These are phyloP conservation scores for Meyerozyma guilliermondii DNA, from an alignment of 1,139 yeast species.

Conservation along the genomic window DNA sequence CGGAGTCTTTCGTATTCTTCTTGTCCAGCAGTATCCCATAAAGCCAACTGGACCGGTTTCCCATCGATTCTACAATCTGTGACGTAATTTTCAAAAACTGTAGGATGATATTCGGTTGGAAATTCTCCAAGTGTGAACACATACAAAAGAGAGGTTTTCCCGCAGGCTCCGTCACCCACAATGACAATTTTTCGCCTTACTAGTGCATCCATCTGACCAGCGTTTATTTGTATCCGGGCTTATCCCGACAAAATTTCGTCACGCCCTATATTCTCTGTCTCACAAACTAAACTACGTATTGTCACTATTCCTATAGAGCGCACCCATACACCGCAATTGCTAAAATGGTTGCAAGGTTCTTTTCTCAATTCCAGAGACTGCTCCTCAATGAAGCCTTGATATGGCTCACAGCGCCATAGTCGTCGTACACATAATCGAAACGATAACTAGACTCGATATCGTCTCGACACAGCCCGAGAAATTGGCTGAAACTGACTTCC, in stretches of 20 bases:
- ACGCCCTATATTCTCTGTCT: too few relatives aligned
- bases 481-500: slow-evolving; percentile 36
- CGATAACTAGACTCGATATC: slow-evolving; percentile 17
- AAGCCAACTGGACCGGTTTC: slow-evolving; percentile 78
- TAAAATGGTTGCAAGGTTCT: not conserved
- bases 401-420: slow-evolving; percentile 42
- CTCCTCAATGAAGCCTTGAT: slow-evolving; percentile 21
- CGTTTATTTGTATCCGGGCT: not conserved
- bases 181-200: slow-evolving; percentile 78
- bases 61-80: slow-evolving; percentile 93
- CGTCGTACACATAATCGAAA: slow-evolving; percentile 46
- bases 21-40: slow-evolving; percentile 98
- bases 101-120: slow-evolving; percentile 84
- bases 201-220: slow-evolving; percentile 7
- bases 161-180: slow-evolving; percentile 96
- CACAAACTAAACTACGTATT: too few relatives aligned
- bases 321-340: not conserved
- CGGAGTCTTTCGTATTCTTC: slow-evolving; percentile 82
- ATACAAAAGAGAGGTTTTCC: slow-evolving; percentile 85
- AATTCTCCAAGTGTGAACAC: slow-evolving; percentile 88
- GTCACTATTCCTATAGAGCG: too few relatives aligned
- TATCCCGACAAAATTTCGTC: not conserved
- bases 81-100: slow-evolving; percentile 92
- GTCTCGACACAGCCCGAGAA: slow-evolving; percentile 31
- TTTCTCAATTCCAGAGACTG: not conserved